These are phyloP conservation scores for Acacia concinna DNA, from an alignment of 331 rosid genomes.

Conservation along the genomic window DNA sequence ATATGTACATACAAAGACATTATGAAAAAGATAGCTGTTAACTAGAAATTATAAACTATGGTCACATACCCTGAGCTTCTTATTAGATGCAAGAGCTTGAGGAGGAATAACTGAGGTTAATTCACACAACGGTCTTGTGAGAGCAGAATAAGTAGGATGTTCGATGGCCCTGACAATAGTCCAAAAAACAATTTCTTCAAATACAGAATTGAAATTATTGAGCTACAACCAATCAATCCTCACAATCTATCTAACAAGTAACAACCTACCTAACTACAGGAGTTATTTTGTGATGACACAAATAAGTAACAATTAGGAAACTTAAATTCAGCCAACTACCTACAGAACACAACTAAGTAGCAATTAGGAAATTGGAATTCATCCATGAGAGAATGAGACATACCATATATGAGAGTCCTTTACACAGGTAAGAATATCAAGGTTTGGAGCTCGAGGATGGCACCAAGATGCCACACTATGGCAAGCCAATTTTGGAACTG, in stretches of 20 bases:
- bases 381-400: slow-evolving; percentile 23
- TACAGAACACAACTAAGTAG: background rate
- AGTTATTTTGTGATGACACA: background rate
- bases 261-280: background rate
- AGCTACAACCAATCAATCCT: background rate
- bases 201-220: slow-evolving; percentile 27
- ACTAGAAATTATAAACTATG: background rate
- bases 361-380: slow-evolving; percentile 16
- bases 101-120: slow-evolving; percentile 94
- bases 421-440: slow-evolving; percentile 93
- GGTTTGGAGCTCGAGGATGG: slow-evolving; percentile 99
- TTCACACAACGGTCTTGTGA: slow-evolving; percentile 97
- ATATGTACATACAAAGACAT: slow-evolving; percentile 10
- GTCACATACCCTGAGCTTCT: slow-evolving; percentile 86
- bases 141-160: slow-evolving; percentile 97
- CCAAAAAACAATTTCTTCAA: slow-evolving; percentile 17
- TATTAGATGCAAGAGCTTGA: slow-evolving; percentile 79
- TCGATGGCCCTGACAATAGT: slow-evolving; percentile 58
- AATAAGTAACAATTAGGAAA: slow-evolving; percentile 19
- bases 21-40: slow-evolving; percentile 18
- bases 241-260: background rate
- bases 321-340: slow-evolving; percentile 24
- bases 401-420: slow-evolving; percentile 99
- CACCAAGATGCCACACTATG: slow-evolving; percentile 99
- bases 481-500: slow-evolving; percentile 94